Conservation (phyloP, 2,329 filamentous ascomycete genomes). For the Kalmusia sp. region DNA sequence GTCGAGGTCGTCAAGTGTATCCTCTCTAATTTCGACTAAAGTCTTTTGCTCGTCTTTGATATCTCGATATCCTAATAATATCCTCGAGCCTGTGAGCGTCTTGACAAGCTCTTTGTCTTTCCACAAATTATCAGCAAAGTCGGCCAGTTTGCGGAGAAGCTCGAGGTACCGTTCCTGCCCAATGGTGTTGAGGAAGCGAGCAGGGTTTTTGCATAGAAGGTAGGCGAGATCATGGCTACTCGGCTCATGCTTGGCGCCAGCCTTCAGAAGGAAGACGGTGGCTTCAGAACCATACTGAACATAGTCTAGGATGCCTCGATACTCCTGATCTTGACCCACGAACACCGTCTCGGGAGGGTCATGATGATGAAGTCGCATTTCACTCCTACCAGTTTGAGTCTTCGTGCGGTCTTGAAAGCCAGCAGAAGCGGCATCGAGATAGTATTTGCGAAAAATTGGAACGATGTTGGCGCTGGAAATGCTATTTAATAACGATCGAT, state of each 20-base stretch:
- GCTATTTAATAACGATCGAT: slow-evolving; percentile 31
- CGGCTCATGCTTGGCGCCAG: slow-evolving; percentile 90
- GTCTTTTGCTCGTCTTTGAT: slow-evolving; percentile 62
- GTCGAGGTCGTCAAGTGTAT: slow-evolving; percentile 52
- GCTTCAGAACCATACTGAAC: slow-evolving; percentile 90
- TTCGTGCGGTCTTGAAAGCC: slow-evolving; percentile 43
- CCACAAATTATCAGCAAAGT: slow-evolving; percentile 72
- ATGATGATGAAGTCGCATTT: slow-evolving; percentile 55
- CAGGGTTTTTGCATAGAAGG: slow-evolving; percentile 83
- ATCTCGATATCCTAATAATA: slow-evolving; percentile 85
- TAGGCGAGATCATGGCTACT: slow-evolving; percentile 84
- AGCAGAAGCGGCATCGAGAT: slow-evolving; percentile 34
- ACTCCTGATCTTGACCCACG: slow-evolving; percentile 74
- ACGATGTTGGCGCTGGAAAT: slow-evolving; percentile 46
- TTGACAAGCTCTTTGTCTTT: slow-evolving; percentile 79
- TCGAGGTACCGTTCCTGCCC: slow-evolving; percentile 87
- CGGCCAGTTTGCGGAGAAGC: slow-evolving; percentile 80
- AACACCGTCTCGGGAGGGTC: slow-evolving; percentile 79
- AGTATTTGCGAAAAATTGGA: slow-evolving; percentile 44
- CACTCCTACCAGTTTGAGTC: slow-evolving; percentile 39
- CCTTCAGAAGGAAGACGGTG: slow-evolving; percentile 86
- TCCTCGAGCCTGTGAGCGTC: slow-evolving; percentile 76
- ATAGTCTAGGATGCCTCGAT: slow-evolving; percentile 94
- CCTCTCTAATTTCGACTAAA: slow-evolving; percentile 44
- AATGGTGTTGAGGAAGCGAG: slow-evolving; percentile 79